Conservation (phyloP, 208 protist species). For the Leishmania gerbilli region DNA sequence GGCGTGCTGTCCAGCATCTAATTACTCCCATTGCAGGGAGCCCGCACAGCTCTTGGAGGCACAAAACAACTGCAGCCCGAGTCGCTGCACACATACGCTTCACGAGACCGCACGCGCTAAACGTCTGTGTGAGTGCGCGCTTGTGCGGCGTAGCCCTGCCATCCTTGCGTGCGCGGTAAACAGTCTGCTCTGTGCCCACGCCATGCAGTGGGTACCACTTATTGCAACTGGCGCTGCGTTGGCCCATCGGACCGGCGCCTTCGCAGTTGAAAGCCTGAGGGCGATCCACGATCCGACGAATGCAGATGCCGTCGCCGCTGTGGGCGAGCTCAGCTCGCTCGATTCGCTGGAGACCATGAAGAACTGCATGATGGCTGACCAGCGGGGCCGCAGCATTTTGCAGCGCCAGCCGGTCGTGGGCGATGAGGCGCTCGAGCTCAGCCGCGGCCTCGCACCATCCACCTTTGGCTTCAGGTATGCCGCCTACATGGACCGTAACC, state of each 20-base stretch:
- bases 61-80: neutral
- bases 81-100: neutral
- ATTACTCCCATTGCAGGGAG: neutral
- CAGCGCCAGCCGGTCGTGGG: conserved; percentile 51
- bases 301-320: conserved; percentile 60
- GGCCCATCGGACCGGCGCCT: conserved; percentile 40
- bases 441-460: conserved; percentile 39
- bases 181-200: neutral
- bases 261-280: conserved; percentile 52
- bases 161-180: neutral
- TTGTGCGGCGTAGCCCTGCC: neutral
- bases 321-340: conserved; percentile 75
- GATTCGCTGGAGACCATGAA: conserved; percentile 72
- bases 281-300: conserved; percentile 74
- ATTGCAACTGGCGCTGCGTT: conserved; percentile 34
- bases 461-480: conserved; percentile 84
- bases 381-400: conserved; percentile 64
- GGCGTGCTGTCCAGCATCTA: too few species aligned
- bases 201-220: conserved; percentile 34
- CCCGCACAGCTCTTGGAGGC: neutral
- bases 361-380: conserved; percentile 77
- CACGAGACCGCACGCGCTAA: neutral
- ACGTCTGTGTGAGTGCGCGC: neutral
- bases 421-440: conserved; percentile 63
- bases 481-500: conserved; percentile 78